Conservation (phyloP, 345 rosid genomes). For the Moricandia arvensis region DNA sequence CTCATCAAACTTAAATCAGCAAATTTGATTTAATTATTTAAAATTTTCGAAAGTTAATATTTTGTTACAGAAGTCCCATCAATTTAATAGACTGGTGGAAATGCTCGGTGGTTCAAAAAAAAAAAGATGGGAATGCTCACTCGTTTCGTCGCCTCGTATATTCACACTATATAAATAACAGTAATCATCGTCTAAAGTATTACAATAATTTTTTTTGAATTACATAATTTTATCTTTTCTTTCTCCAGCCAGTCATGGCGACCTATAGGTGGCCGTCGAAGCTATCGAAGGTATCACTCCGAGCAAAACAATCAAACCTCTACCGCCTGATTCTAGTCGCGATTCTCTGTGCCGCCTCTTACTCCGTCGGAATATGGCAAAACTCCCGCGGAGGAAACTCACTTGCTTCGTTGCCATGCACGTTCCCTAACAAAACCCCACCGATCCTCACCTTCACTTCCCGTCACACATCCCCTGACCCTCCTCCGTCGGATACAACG, state of each 20-base stretch:
- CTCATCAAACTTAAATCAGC: background rate
- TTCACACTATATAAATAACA: background rate
- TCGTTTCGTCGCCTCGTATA: background rate
- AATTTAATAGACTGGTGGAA: background rate
- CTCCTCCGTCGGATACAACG: slow-evolving; percentile 26
- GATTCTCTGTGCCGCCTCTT: slow-evolving; percentile 54
- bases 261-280: slow-evolving; percentile 29
- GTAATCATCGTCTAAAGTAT: background rate
- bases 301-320: slow-evolving; percentile 47
- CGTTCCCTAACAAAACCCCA: slow-evolving; percentile 7
- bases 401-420: slow-evolving; percentile 31
- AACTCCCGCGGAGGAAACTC: slow-evolving; percentile 30
- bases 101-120: too few species aligned
- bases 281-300: slow-evolving; percentile 29
- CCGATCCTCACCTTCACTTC: slow-evolving; percentile 51
- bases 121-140: too few species aligned
- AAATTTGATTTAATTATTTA: background rate
- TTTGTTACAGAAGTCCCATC: background rate
- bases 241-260: slow-evolving; percentile 31
- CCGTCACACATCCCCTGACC: slow-evolving; percentile 54
- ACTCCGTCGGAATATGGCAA: slow-evolving; percentile 55
- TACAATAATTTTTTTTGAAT: background rate
- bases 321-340: slow-evolving; percentile 38
- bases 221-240: background rate
- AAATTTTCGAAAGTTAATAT: background rate